Evolutionary conservation across 1,139 yeast species (phyloP).

Genomic region (Nematodospora anomalae): DNA sequence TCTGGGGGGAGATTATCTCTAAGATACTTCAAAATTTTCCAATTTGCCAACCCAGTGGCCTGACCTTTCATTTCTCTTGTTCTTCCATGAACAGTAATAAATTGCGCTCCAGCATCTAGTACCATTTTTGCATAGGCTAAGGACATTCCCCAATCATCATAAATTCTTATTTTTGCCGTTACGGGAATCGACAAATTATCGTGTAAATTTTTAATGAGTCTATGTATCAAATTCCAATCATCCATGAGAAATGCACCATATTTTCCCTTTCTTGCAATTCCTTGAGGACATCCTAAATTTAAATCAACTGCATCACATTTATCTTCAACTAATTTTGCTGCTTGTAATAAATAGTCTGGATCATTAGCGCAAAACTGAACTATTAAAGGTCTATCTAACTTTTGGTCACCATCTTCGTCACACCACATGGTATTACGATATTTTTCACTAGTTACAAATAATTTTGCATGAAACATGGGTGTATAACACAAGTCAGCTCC

Average conservation of each 20-base stretch:
- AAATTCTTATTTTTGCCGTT: constrained; percentile 93
- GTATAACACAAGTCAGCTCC: constrained; percentile 96
- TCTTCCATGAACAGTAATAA: constrained; percentile 91
- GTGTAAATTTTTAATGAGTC: constrained; percentile 71
- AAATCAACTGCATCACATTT: constrained; percentile 94
- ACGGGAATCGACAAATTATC: constrained; percentile 78
- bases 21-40: constrained; percentile 74
- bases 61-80: constrained; percentile 98
- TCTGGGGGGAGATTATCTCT: constrained; percentile 78
- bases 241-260: constrained; percentile 97
- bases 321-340: constrained; percentile 77
- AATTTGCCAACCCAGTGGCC: constrained; percentile 90
- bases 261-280: constrained; percentile 91
- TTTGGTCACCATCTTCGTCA: constrained; percentile 65
- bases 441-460: constrained; percentile 82
- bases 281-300: constrained; percentile 97
- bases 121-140: constrained; percentile 88
- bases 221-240: constrained; percentile 84
- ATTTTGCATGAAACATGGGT: constrained; percentile 93
- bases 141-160: constrained; percentile 81
- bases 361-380: constrained; percentile 98
- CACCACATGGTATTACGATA: constrained; percentile 80
- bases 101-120: constrained; percentile 93
- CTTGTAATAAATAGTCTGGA: constrained; percentile 76
- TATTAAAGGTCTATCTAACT: constrained; percentile 73